Base-by-base conservation (phyloP, 1,139 yeast species). In the Nakaseomyces delphensis region DNA sequence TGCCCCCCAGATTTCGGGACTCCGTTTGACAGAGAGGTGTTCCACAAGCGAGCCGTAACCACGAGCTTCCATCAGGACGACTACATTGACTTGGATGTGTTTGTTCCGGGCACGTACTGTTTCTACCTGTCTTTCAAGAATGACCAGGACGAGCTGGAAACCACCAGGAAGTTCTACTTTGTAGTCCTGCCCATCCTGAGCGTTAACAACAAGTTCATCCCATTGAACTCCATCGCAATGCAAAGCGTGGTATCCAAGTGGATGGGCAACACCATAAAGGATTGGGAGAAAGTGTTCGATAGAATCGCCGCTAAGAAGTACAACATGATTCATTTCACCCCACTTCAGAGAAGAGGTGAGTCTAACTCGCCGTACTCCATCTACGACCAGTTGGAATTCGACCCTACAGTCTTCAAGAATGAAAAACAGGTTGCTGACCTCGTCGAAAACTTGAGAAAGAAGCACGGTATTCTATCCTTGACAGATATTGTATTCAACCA, bases 401-500 rank as follows among this genome's bases (percentile, higher is more conserved):
- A 91, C 58, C 76, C 83, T 0, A 61, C 56, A 0, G 64, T 79
- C 29, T 91, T 91, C 59, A 65, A 71, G 24, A 56, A 64, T 43
- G 68, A 71, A 2, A 49, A 55, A 0, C 81, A 79, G 43, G 74
- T 80, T 13, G 50, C 56, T n/a, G 43, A 53, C 3, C 62, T 80
- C 57, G 72, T 76, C 4, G 48, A 65, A 16, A 66, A 66, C 39
- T 65, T 83, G 56, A 77, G 79, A 54, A 55, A 66, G 20, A 68
- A 80, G 25, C 70, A 82, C 53, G 73, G 75, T 3, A 70, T 89
- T 48, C 68, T 91, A 42, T 73, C 95, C 1, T 68, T 91, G 64
- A 86, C 96, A 1, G 98, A 91, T 64, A 82, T 91, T 37, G 97
- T 91, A 2, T 79, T 87, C 71, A 91, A 91, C 60, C 98, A 91